Evolutionary conservation across 352 stramenopile genomes (phyloP).

Genomic region (Stephanocyclus meneghinianus): DNA sequence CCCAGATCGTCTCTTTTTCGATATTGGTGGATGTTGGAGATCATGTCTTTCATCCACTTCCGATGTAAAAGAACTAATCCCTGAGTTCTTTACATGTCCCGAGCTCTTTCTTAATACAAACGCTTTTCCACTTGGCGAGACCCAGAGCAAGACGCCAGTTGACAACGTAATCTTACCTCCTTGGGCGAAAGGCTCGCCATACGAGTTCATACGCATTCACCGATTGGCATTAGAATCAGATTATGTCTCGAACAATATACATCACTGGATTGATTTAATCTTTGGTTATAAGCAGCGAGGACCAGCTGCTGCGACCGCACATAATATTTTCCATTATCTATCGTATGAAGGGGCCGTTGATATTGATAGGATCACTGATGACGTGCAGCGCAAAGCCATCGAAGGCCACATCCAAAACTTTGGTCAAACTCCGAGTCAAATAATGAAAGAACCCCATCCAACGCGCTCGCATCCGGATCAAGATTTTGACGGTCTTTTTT

Average conservation of each 20-base stretch:
- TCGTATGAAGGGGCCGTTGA: conserved; percentile 98
- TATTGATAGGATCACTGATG: conserved; percentile 89
- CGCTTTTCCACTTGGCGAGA: conserved; percentile 89
- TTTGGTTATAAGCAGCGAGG: conserved; percentile 97
- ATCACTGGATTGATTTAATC: conserved; percentile 98
- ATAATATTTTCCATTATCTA: conserved; percentile 98
- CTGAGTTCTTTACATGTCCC: conserved; percentile 94
- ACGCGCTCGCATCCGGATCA: conserved; percentile 52
- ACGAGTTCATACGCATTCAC: conserved; percentile 94
- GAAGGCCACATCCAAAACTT: conserved; percentile 98
- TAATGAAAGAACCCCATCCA: conserved; percentile 84
- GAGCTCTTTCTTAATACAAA: conserved; percentile 96
- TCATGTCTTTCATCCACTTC: conserved; percentile 82
- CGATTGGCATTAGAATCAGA: conserved; percentile 95
- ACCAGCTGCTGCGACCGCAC: conserved; percentile 88
- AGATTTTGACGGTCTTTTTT: conserved; percentile 62
- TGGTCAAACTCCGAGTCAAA: conserved; percentile 95
- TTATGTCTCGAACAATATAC: conserved; percentile 92
- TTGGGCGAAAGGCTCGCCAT: conserved; percentile 91
- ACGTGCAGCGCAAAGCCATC: conserved; percentile 90
- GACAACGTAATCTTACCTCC: conserved; percentile 93
- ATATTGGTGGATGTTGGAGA: conserved; percentile 55
- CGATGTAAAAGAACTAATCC: conserved; percentile 98
- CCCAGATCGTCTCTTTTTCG: conserved; percentile 95
- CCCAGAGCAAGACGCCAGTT: conserved; percentile 86